phyloP scores from a whole-genome alignment of 768 basidiomycete species.

The Rhodotorula kratochvilovae region DNA sequence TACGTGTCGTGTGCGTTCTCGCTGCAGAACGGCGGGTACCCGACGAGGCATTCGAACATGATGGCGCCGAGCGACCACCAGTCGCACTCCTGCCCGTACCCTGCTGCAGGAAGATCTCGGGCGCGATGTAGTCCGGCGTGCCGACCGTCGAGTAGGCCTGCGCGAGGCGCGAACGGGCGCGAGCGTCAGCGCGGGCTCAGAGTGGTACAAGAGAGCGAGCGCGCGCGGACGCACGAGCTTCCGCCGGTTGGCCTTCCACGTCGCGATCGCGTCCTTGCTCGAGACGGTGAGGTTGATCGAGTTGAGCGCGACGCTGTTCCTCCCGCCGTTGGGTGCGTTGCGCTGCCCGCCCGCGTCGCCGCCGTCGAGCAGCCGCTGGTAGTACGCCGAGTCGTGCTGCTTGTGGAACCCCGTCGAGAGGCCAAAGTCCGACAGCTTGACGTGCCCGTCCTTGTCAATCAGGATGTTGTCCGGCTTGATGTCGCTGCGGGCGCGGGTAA shows the following conservation, averaged over 20 bases:
- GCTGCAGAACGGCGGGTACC: constrained; percentile 91
- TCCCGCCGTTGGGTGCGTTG: constrained; percentile 49
- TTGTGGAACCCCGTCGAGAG: constrained; percentile 99
- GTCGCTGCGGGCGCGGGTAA: constrained; percentile 57
- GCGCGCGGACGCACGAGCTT: constrained; percentile 63
- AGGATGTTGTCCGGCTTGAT: constrained; percentile 99
- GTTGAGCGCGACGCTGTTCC: constrained; percentile 96
- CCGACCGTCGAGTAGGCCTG: constrained; percentile 97
- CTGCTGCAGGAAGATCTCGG: constrained; percentile 91
- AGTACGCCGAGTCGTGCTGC: constrained; percentile 92
- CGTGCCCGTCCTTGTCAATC: constrained; percentile 93
- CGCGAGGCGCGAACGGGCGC: neutral
- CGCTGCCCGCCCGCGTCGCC: constrained; percentile 2
- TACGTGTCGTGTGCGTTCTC: constrained; percentile 97
- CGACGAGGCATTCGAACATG: constrained; percentile 96
- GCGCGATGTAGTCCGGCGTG: constrained; percentile 93
- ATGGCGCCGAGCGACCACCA: constrained; percentile 99
- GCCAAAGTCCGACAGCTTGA: constrained; percentile 98
- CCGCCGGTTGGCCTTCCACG: constrained; percentile 97
- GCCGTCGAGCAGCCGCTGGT: constrained; percentile 79
- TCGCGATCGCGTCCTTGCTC: constrained; percentile 75
- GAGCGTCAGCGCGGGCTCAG: constrained; percentile 1
- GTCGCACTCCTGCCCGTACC: constrained; percentile 98
- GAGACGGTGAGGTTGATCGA: constrained; percentile 94
- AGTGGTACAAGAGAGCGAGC: neutral